phyloP scores from a whole-genome alignment of 1,284 basidiomycete species.

The Microbotryomycetes sp. region DNA sequence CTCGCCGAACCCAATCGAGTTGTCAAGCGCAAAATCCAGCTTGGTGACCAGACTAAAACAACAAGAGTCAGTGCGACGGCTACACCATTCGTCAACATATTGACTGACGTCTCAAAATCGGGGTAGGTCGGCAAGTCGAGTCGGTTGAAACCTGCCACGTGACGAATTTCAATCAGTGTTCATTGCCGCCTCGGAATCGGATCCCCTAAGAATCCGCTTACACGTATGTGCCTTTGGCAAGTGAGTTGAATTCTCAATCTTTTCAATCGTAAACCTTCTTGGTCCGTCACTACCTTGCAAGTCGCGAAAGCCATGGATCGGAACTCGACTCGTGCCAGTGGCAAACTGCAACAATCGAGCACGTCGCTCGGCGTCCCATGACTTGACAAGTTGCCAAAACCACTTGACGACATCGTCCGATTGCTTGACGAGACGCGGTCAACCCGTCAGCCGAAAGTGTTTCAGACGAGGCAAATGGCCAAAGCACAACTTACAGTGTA shows the following conservation, averaged over 20 bases:
- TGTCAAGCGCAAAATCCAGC: constrained; percentile 25
- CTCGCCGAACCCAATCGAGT: constrained; percentile 12
- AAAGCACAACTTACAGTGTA: constrained; percentile 36
- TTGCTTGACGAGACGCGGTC: neutral
- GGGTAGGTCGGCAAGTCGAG: constrained; percentile 32
- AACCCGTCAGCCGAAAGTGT: constrained; percentile 25
- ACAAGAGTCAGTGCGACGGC: neutral
- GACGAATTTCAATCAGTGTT: constrained; percentile 7
- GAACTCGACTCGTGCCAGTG: constrained; percentile 30
- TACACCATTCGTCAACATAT: neutral
- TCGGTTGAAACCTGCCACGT: constrained; percentile 29
- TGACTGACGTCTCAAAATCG: constrained; percentile 19
- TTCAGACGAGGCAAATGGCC: constrained; percentile 48
- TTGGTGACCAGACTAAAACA: constrained; percentile 25
- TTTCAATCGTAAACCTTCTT: constrained; percentile 35
- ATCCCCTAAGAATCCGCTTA: constrained; percentile 53
- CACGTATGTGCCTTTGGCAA: constrained; percentile 32
- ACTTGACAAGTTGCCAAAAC: constrained; percentile 30
- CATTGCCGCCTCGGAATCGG: constrained; percentile 64
- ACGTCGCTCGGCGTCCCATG: constrained; percentile 29
- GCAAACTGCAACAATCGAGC: constrained; percentile 26
- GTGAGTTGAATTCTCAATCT: constrained; percentile 20
- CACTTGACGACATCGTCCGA: constrained; percentile 25
- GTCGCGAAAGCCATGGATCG: constrained; percentile 33
- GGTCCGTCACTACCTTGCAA: constrained; percentile 34